Percentiles rank a stretch among this genome's conserved stretches.
Conservation (phyloP, 257 asterid species). For the Salvia rosmarinus region DNA sequence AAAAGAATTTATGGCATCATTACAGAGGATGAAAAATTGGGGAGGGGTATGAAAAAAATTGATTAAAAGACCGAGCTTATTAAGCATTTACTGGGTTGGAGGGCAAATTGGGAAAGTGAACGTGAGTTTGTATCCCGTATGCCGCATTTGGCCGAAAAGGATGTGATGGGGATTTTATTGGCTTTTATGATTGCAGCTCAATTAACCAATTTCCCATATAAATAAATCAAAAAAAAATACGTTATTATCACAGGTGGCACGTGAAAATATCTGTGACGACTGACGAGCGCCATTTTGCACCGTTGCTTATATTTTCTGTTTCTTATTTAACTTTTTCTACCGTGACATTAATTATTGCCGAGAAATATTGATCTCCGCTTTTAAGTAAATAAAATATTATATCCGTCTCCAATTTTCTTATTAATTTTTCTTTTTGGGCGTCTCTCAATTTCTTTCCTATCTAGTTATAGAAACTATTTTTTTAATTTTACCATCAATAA, state of each 20-base stretch:
- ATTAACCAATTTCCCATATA: slow-evolving; percentile 19
- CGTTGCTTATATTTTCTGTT: slow-evolving; percentile 27
- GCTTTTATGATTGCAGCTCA: slow-evolving; percentile 22
- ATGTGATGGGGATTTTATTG: slow-evolving; percentile 19
- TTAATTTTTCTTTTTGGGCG: too few species aligned
- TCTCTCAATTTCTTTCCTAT: too few species aligned
- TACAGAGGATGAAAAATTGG: too few species aligned
- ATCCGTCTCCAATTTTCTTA: too few species aligned
- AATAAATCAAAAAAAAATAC: not conserved
- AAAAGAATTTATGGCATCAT: too few species aligned
- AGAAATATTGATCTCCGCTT: not conserved
- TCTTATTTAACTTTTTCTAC: not conserved
- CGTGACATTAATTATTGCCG: not conserved
- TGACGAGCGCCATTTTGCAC: slow-evolving; percentile 33
- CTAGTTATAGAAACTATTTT: too few species aligned
- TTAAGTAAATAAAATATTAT: too few species aligned
- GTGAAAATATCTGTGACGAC: slow-evolving; percentile 30
- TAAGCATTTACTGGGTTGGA: not conserved
- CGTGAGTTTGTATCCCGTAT: slow-evolving; percentile 9
- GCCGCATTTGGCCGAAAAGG: slow-evolving; percentile 1
- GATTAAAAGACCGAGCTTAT: not conserved
- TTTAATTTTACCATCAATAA: too few species aligned
- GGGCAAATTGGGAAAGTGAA: slow-evolving; percentile 40
- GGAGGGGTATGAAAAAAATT: not conserved
- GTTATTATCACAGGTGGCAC: slow-evolving; percentile 26